A percentile compares a stretch with the other conserved stretches of the same genome.
Evolutionary conservation across 1,139 yeast genomes (phyloP).

Genomic region (Wickerhamiella infanticola): DNA sequence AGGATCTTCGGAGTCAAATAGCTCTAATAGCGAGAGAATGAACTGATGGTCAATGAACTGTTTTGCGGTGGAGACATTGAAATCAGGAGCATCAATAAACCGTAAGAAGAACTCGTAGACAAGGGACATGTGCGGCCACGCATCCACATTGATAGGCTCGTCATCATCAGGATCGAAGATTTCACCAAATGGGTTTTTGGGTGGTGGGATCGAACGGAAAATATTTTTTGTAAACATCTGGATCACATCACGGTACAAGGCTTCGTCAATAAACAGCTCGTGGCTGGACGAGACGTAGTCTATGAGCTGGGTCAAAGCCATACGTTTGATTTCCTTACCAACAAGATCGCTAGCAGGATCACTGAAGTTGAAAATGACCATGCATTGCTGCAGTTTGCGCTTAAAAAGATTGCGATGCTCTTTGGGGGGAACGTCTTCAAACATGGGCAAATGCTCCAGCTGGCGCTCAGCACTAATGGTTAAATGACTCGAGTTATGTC

Average conservation of each 20-base stretch:
- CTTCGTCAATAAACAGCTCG: constrained; percentile 66
- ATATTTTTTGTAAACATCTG: constrained; percentile 79
- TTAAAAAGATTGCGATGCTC: constrained; percentile 71
- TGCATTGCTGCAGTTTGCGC: constrained; percentile 87
- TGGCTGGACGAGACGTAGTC: constrained; percentile 74
- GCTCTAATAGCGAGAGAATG: constrained; percentile 61
- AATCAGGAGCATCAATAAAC: constrained; percentile 89
- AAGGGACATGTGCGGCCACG: constrained; percentile 99
- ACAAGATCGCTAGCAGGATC: constrained; percentile 86
- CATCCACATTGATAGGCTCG: constrained; percentile 89
- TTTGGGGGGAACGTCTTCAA: constrained; percentile 80
- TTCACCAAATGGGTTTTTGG: constrained; percentile 93
- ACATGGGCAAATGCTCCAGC: constrained; percentile 67
- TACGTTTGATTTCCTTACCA: constrained; percentile 83
- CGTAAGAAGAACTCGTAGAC: constrained; percentile 88
- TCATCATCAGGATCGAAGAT: constrained; percentile 97
- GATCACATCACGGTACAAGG: constrained; percentile 78
- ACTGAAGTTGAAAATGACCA: constrained; percentile 80
- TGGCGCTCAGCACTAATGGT: constrained; percentile 62
- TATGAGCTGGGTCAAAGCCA: constrained; percentile 74
- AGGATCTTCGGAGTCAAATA: constrained; percentile 93
- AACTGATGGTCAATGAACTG: constrained; percentile 87
- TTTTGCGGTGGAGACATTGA: constrained; percentile 84
- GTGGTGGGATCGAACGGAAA: constrained; percentile 95
- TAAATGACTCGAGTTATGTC: constrained; percentile 88